Evolutionary conservation across 495 filamentous ascomycete genomes (phyloP), one percentile per base, ranked within the genome.

Genomic region (Podospora sp.): DNA sequence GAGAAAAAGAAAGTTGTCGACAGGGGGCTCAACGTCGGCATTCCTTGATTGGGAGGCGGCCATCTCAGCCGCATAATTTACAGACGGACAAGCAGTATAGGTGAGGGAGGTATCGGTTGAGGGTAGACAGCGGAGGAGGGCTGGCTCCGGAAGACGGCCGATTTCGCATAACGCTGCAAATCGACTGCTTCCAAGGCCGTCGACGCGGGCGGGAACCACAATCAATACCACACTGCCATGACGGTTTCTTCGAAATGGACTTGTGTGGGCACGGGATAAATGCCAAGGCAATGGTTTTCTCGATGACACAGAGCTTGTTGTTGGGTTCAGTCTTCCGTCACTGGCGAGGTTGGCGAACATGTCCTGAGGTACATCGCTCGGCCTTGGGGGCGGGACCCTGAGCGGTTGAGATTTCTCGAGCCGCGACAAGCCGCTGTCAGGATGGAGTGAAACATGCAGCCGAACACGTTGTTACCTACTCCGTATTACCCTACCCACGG

Each of bases 41-140:
- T 62, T 46, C 3, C 60, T 33, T 6, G 16, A 33, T 33, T 29
- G 22, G 49, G 65, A 25, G 50, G 24, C 21, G 22, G 29, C 21
- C 11, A 29, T n/a, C 36, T 20, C 14, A 56, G 59, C 58, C 46
- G 65, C 65, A 67, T 67, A 24, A 62, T 62, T 24, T 3, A 26
- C 36, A 21, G 5, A 51, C 11, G 16, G 50, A 46, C 20, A 20
- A 36, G 21, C 24, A 52, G 55, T 60, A 61, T 33, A 59, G 12
- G 25, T 33, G 56, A 59, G 26, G 56, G 22, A 27, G 27, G 16
- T 22, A 29, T 26, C 21, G n/a, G 56, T 59, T 29, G 27, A 22
- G 56, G 56, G 56, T 59, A 24, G 52, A 59, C 3, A 59, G 22
- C 2, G 1, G 4, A n/a, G 52, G 52, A n/a, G 35, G 18, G 5